Base-by-base conservation (phyloP, 2,329 filamentous ascomycete species). In the Dothidotthia symphoricarpi region DNA sequence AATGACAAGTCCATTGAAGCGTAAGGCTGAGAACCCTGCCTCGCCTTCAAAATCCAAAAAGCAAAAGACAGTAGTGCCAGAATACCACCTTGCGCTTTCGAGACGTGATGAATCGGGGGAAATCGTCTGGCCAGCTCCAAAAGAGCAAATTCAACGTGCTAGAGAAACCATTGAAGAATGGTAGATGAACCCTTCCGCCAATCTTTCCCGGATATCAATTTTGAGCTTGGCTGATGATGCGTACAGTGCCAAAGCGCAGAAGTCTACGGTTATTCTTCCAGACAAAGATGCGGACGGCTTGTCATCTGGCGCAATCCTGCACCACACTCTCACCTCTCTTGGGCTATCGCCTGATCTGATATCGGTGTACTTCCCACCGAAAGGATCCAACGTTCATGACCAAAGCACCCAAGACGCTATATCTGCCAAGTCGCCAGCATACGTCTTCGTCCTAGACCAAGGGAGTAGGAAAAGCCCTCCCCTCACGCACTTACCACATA, bases 211-310 rank as follows among this genome's bases (percentile, higher is more conserved):
- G 9, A 22, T 6, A 22, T n/a, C n/a, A 22, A 22, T 6, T 22
- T 22, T 9, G 19, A 22, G 6, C 13, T 4, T 3, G 11, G 9
- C 43, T 45, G 39, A 57, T 24, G 3, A 13, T 9, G n/a, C 14
- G 14, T 4, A 9, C 45, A 82, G 80, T 59, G 79, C 73, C 13
- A 52, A 66, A 12, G 65, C 76, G 9, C 63, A 72, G 8, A 71
- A 77, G 39, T 69, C 66, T 24, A 77, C 75, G 1, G 61, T 85
- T 13, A 79, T 86, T 11, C 72, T 85, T 0, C 83, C 83, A 0
- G 82, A 86, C 55, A 85, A 85, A 53, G 82, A 85, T 49, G 81
- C 81, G 3, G 82, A 86, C 59, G 83, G 82, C 0, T 67, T 86
- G 3, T 76, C 76, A 2, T 78, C 82, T 2, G 83, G 82, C 1